Evolutionary conservation across 352 stramenopile genomes (phyloP).

Genomic region (Globisporangium orthogonon): DNA sequence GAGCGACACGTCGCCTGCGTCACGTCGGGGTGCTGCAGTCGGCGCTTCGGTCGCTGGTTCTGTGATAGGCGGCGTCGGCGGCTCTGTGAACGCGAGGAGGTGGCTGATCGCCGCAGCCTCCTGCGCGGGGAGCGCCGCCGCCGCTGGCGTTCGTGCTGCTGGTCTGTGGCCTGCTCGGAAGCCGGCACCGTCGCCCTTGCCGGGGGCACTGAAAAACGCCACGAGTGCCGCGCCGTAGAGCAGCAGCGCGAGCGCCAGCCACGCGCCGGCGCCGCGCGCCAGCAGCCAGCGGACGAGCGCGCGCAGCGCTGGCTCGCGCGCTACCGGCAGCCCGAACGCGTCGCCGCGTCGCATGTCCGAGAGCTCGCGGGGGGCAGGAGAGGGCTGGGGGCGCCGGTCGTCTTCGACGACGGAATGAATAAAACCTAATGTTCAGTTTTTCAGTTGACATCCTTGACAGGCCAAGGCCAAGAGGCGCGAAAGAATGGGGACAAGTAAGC

Average conservation of each 20-base stretch:
- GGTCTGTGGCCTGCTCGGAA: not conserved
- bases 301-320: conserved; percentile 6
- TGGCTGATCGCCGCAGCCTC: conserved; percentile 12
- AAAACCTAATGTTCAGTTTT: too few relatives aligned
- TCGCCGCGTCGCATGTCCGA: conserved; percentile 2
- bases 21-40: not conserved
- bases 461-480: too few relatives aligned
- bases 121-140: not conserved
- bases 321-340: conserved; percentile 2
- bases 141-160: not conserved
- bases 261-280: conserved; percentile 7
- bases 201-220: conserved; percentile 3
- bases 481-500: too few relatives aligned
- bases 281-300: conserved; percentile 6
- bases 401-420: too few relatives aligned
- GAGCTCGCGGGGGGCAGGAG: not conserved
- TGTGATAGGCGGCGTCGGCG: not conserved
- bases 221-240: conserved; percentile 7
- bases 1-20: not conserved
- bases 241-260: conserved; percentile 4
- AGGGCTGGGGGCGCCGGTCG: not conserved
- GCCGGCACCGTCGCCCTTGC: not conserved
- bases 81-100: conserved; percentile 4
- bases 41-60: not conserved
- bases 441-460: too few relatives aligned